Evolutionary conservation across 352 stramenopile genomes (phyloP).

Genomic region (Pythium brachiatum): DNA sequence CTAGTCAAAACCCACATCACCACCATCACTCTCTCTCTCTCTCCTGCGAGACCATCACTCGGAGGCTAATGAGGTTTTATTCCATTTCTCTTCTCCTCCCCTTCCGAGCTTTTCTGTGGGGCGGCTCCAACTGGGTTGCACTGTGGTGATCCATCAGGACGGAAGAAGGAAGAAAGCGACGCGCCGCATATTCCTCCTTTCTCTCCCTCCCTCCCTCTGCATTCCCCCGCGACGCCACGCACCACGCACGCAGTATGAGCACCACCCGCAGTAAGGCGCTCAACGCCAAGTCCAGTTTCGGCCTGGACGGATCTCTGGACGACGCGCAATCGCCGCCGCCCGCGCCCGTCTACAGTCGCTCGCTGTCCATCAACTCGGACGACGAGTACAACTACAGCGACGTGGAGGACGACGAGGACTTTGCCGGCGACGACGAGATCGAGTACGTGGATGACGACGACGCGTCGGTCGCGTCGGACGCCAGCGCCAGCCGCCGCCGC

Average conservation of each 20-base stretch:
- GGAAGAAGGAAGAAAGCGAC: not conserved
- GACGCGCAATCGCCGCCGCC: constrained; percentile 6
- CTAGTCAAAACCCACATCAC: not conserved
- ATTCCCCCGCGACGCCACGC: constrained; percentile 2
- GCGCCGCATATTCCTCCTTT: too few relatives aligned
- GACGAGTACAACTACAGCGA: constrained; percentile 87
- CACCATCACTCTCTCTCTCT: not conserved
- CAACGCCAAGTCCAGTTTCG: constrained; percentile 7
- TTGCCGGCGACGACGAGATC: constrained; percentile 35
- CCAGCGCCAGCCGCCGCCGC: constrained; percentile 22
- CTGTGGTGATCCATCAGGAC: not conserved
- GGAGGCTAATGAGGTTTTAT: not conserved
- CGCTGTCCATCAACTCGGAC: constrained; percentile 53
- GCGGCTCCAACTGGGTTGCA: not conserved
- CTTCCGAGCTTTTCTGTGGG: not conserved
- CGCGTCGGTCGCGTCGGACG: constrained; percentile 26
- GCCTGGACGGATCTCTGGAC: constrained; percentile 7
- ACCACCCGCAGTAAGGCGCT: not conserved
- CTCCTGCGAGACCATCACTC: not conserved
- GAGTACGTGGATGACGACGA: constrained; percentile 72
- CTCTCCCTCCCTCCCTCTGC: not conserved
- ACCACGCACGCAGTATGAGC: constrained; percentile 5
- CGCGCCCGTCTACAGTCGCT: constrained; percentile 27
- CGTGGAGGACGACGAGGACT: constrained; percentile 52
- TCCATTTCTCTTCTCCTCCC: not conserved